These are phyloP conservation scores for Trametes coccinea DNA, from an alignment of 768 basidiomycete species.

Conservation along the genomic window DNA sequence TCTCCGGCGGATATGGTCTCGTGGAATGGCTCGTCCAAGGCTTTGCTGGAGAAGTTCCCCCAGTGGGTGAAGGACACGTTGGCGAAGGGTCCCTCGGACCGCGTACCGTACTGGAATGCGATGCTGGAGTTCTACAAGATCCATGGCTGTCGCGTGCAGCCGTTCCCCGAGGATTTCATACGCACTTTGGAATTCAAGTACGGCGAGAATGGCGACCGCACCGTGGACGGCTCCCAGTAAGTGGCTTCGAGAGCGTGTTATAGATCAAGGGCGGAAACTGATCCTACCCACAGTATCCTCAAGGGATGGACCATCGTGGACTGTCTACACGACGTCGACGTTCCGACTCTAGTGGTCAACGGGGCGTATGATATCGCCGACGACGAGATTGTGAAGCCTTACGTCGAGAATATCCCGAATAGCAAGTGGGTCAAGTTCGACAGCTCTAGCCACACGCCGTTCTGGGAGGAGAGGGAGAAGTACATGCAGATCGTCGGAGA, in stretches of 20 bases:
- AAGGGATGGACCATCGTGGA: constrained; percentile 31
- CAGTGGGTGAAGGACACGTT: constrained; percentile 42
- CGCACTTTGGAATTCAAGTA: constrained; percentile 33
- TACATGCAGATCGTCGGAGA: constrained; percentile 29
- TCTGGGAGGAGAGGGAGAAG: constrained; percentile 32
- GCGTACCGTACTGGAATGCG: constrained; percentile 44
- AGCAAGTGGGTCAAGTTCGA: constrained; percentile 33
- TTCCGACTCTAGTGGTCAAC: constrained; percentile 32
- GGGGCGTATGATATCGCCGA: constrained; percentile 32
- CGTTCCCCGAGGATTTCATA: constrained; percentile 42
- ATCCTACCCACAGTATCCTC: constrained; percentile 17
- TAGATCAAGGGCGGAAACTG: no score
- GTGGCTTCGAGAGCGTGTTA: background rate
- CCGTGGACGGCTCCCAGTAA: constrained; percentile 37
- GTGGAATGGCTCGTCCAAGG: constrained; percentile 41
- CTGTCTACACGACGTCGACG: constrained; percentile 25
- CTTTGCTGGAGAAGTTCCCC: constrained; percentile 42
- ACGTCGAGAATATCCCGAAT: constrained; percentile 26
- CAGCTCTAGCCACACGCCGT: constrained; percentile 32
- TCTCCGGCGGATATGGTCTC: constrained; percentile 47
- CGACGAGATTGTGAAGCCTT: constrained; percentile 28
- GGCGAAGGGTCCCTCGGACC: constrained; percentile 40
- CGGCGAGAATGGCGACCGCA: constrained; percentile 41
- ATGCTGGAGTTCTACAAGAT: constrained; percentile 41
- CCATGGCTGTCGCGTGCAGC: constrained; percentile 45